Evolutionary conservation across 352 stramenopile species (phyloP).

Genomic region (Globisporangium sylvaticum): DNA sequence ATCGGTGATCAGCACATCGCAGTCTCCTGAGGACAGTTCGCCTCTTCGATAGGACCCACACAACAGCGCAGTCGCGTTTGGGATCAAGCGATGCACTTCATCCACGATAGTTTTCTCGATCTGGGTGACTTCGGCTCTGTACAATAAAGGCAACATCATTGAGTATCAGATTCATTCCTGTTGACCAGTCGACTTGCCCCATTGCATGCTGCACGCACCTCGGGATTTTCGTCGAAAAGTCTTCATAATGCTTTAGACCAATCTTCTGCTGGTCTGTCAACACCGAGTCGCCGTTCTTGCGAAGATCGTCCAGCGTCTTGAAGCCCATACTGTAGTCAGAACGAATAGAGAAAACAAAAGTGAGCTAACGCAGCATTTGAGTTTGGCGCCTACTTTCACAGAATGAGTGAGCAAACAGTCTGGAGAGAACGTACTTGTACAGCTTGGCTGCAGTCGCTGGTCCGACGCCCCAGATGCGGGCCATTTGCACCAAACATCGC

Average conservation of each 20-base stretch:
- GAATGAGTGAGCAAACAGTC: too few relatives aligned
- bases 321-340: conserved; percentile 38
- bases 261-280: conserved; percentile 71
- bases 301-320: conserved; percentile 57
- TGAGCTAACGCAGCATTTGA: neutral
- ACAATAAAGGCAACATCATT: neutral
- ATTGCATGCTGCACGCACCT: conserved; percentile 20
- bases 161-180: neutral
- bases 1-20: conserved; percentile 78
- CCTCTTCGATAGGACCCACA: conserved; percentile 82
- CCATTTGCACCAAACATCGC: conserved; percentile 52
- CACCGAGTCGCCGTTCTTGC: conserved; percentile 28
- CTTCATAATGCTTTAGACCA: conserved; percentile 75
- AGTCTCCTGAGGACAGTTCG: conserved; percentile 64
- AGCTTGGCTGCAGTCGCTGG: conserved; percentile 70
- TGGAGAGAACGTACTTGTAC: conserved; percentile 46
- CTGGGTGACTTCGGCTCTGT: conserved; percentile 60
- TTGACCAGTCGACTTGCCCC: neutral
- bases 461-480: conserved; percentile 76
- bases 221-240: conserved; percentile 79
- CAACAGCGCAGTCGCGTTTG: conserved; percentile 52
- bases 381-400: too few relatives aligned
- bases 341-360: neutral
- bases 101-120: conserved; percentile 77
- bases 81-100: conserved; percentile 57